Percentiles rank a stretch among this genome's conserved stretches.
phyloP scores from a whole-genome alignment of 805 yeast species.

The Metschnikowia colocasiae region DNA sequence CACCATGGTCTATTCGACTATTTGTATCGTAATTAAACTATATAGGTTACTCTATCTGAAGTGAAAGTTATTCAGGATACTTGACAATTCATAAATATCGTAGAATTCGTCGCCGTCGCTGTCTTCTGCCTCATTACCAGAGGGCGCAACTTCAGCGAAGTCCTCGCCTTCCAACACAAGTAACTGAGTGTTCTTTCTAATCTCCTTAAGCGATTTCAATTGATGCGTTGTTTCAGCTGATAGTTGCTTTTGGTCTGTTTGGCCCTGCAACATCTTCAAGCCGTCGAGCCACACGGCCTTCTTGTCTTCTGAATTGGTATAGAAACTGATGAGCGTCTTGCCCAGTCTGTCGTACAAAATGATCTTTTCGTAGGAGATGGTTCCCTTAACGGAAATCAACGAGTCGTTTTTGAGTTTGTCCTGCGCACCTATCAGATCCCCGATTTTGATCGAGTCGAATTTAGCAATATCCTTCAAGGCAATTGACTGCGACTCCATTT shows the following conservation, averaged over 20 bases:
- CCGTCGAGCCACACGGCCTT: slow-evolving; percentile 81
- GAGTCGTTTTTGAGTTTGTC: slow-evolving; percentile 41
- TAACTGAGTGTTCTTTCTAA: slow-evolving; percentile 40
- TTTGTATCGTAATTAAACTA: not conserved
- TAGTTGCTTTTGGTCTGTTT: slow-evolving; percentile 29
- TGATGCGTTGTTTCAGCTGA: slow-evolving; percentile 38
- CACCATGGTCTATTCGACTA: not conserved
- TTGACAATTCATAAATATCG: slow-evolving; percentile 25
- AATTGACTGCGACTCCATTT: slow-evolving; percentile 49
- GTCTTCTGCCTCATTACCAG: slow-evolving; percentile 14
- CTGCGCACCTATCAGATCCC: slow-evolving; percentile 39
- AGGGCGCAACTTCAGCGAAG: slow-evolving; percentile 17
- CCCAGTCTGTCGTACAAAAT: slow-evolving; percentile 43
- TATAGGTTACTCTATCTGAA: slow-evolving; percentile 14
- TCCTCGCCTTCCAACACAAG: slow-evolving; percentile 30
- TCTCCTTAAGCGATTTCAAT: slow-evolving; percentile 30
- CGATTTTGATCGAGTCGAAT: slow-evolving; percentile 50
- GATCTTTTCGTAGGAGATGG: slow-evolving; percentile 55
- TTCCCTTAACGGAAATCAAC: slow-evolving; percentile 54
- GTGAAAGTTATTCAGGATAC: slow-evolving; percentile 24
- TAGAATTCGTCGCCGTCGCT: slow-evolving; percentile 29
- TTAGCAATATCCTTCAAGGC: slow-evolving; percentile 49
- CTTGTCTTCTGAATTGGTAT: slow-evolving; percentile 64
- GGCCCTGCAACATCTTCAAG: slow-evolving; percentile 45
- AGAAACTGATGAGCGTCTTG: slow-evolving; percentile 52